Evolutionary conservation across 2,329 filamentous ascomycete species (phyloP), one percentile per base, ranked within the genome.

Genomic region (Arthrobotrys iridis): DNA sequence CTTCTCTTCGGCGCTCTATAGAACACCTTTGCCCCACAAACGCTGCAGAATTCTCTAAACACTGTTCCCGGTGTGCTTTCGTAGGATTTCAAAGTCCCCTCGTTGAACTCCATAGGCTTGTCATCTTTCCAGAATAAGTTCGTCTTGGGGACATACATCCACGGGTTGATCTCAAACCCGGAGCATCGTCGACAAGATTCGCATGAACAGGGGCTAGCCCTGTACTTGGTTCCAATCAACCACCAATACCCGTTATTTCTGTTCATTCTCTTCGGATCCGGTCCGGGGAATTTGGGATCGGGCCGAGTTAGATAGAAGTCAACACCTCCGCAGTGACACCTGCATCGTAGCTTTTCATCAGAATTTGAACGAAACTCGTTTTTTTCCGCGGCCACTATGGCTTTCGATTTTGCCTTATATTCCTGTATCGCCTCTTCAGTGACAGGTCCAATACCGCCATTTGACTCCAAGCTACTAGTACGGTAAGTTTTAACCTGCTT

Each of bases 141-240:
- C 1, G 50, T 13, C 18, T 66, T 35, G 6, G 68, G 68, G 1
- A 52, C 62, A 15, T 60, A 60, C 15, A 45, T 52, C 60, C 60
- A 74, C n/a, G 41, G 24, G 10, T 65, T 66, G 18, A 66, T 50
- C 15, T 74, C 68, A n/a, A 43, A 74, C 2, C 68, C 68, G 1
- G 68, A 74, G 10, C 68, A 74, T 15, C 55, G 40, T 40, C 68
- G 41, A n/a, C 68, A 74, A 15, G 68, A 66, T 22, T 74, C 68
- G 20, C 68, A 74, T 1, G 68, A 45, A 40, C 68, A 74, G 18
- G 52, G 55, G 7, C 26, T 43, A 8, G 52, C 48, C 10, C 60
- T 33, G 10, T 66, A 66, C 45, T 62, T 66, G 0, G 13, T 33
- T 1, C 48, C 28, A 3, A 13, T 3, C 13, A 58, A 43, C 67